A percentile compares a stretch with the other conserved stretches of the same genome.
phyloP scores from a whole-genome alignment of 2,329 filamentous ascomycete species.

The Podosphaera xanthii region DNA sequence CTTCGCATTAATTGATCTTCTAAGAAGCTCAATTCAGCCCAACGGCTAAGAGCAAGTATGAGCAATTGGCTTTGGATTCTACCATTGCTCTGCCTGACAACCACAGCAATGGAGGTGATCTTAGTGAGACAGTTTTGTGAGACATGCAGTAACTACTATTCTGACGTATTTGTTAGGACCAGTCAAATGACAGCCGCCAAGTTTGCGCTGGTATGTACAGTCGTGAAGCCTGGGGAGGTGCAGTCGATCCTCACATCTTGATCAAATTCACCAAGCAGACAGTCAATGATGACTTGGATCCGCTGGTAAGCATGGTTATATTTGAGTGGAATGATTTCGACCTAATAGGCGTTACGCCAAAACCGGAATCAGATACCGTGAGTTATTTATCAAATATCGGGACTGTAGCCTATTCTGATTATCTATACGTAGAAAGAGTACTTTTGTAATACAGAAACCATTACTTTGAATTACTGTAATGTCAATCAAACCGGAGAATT shows the following conservation, averaged over 20 bases:
- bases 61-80: constrained; percentile 29
- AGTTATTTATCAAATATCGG: constrained; percentile 6
- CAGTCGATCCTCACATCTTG: constrained; percentile 70
- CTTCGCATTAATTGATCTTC: not conserved
- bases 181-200: constrained; percentile 55
- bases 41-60: constrained; percentile 23
- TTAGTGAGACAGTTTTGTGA: constrained; percentile 23
- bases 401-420: constrained; percentile 15
- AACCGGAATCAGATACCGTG: constrained; percentile 31
- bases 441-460: constrained; percentile 54
- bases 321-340: constrained; percentile 84
- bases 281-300: constrained; percentile 39
- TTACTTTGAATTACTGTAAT: constrained; percentile 50
- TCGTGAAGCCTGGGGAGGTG: constrained; percentile 67
- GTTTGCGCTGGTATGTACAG: constrained; percentile 88
- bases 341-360: constrained; percentile 47
- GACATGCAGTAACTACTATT: not conserved
- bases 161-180: constrained; percentile 29
- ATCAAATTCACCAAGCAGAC: constrained; percentile 49
- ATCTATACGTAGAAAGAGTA: constrained; percentile 27
- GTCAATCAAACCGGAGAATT: constrained; percentile 62
- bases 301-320: constrained; percentile 62
- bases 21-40: constrained; percentile 4
- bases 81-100: constrained; percentile 30
- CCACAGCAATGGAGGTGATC: constrained; percentile 31